Base-by-base conservation (phyloP, 2,329 filamentous ascomycete species). In the Sporothrix protearum region DNA sequence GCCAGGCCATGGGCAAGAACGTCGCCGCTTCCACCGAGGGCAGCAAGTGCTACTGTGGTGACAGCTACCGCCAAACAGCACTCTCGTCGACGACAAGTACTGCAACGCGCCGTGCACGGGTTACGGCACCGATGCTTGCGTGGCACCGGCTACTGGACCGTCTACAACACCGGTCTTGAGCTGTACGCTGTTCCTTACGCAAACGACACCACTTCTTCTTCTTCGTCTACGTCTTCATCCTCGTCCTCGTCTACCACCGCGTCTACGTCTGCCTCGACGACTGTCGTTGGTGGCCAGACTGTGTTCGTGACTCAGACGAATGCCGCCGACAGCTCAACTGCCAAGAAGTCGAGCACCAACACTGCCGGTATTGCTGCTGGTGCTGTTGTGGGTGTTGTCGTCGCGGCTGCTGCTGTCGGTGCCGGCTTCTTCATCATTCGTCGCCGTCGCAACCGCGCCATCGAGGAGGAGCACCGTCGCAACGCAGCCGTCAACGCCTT, bases 311-410 rank as follows among this genome's bases (percentile, higher is more conserved):
- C n/a, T 0, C 70, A 71, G 55, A 76, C 80, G 2, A 73, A 76
- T 25, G 70, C 73, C 66, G 76, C 76, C 22, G 78, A 79, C 25
- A 75, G 78, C 4, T 19, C 51, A 5, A 16, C n/a, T n/a, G n/a
- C 63, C 3, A 71, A 71, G 0, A 70, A 75, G 30, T 75, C 76
- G 47, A 51, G 67, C 33, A 82, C 84, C 9, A 94, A 91, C 78
- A 92, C 89, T n/a, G 92, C 89, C 51, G 93, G 91, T 66, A 94
- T 98, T 75, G 94, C 92, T 22, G 95, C 90, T 10, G 95, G 95
- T 73, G 92, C 93, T 1, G 94, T 97, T 1, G 92, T 96, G 9
- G 94, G 92, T 72, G 88, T 97, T 1, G 83, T 97, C 1, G 92
- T 83, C 1, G 77, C 94, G 4, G 87, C 84, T 69, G 91, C 85